Evolutionary conservation across 2,329 filamentous ascomycete species (phyloP), one percentile per base, ranked within the genome.

Genomic region (Fonsecaea monophora): DNA sequence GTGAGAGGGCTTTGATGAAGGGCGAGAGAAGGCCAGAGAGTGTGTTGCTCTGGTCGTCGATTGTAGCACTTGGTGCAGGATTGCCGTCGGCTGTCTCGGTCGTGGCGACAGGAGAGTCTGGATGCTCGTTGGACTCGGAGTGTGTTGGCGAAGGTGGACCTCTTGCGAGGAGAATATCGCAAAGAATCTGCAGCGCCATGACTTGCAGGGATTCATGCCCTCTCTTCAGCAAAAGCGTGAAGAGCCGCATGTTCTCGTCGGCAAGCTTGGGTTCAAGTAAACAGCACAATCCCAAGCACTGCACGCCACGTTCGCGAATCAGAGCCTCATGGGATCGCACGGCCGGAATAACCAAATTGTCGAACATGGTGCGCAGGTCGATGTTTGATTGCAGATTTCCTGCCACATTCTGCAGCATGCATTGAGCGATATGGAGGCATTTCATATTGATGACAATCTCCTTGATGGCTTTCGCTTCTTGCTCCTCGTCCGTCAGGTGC

Each of bases 401-500:
- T 61, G 91, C 86, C 9, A 99, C 92, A 75, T 98, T 97, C 76
- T 96, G 89, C 60, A 99, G 85, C 91, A 98, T 97, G 83, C 93
- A 98, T 78, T 97, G 92, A 32, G 96, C 94, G 72, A 99, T 97
- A 76, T 97, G 92, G 68, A 99, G 85, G 78, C 95, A 98, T 81
- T 98, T 98, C 87, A 97, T 94, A 82, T 98, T 98, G 77, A 98
- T 91, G 82, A 97, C 89, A 75, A 97, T 95, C 79, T 97, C 93
- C 71, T 88, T 89, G 71, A 97, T 88, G 1, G 91, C 92, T 80
- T 94, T 96, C 55, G 84, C 83, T 71, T 87, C 85, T 60, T 87
- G 85, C 57, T 73, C 69, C 67, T 70, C 68, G 25, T 62, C 68
- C 6, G 68, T 68, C 42, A 68, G 62, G 18, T 60, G 42, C 55